Conservation (phyloP, 371 early-diverging fungal species). For the Cokeromyces recurvatus region DNA sequence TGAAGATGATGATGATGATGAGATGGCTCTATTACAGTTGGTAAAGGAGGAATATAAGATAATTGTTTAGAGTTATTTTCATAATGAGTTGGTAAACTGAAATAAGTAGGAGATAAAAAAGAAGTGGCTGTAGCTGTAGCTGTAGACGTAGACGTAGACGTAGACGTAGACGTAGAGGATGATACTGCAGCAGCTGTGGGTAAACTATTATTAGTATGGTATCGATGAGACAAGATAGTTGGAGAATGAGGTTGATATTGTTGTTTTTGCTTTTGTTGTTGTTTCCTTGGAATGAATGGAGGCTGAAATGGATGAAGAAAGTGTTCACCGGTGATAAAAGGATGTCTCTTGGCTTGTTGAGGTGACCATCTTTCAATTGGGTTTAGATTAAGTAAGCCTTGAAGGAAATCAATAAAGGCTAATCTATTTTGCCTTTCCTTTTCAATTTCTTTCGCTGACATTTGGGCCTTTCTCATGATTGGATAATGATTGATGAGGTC, state of each 20-base stretch:
- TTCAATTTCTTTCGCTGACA: constrained; percentile 67
- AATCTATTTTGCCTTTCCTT: constrained; percentile 69
- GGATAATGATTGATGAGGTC: constrained; percentile 89
- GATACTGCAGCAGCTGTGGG: too few species aligned
- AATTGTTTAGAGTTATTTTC: constrained; percentile 11
- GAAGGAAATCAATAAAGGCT: constrained; percentile 86
- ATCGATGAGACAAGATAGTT: background rate
- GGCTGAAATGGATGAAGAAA: constrained; percentile 48
- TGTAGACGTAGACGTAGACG: background rate
- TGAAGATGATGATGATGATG: constrained; percentile 5
- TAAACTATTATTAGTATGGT: background rate
- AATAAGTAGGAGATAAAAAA: constrained; percentile 22
- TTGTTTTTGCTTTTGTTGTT: constrained; percentile 1
- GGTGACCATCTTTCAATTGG: constrained; percentile 95
- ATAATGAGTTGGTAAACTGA: constrained; percentile 30
- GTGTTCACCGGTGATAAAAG: constrained; percentile 89
- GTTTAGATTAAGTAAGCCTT: constrained; percentile 83
- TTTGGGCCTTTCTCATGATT: constrained; percentile 61
- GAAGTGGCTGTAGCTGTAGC: background rate
- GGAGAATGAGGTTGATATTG: constrained; percentile 4
- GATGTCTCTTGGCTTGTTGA: constrained; percentile 91
- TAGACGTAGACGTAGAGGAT: background rate
- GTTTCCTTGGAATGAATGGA: constrained; percentile 33
- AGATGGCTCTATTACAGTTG: constrained; percentile 33
- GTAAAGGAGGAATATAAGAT: constrained; percentile 23